Evolutionary conservation across 805 yeast genomes (phyloP).

Genomic region (Candida xiaguanensis): DNA sequence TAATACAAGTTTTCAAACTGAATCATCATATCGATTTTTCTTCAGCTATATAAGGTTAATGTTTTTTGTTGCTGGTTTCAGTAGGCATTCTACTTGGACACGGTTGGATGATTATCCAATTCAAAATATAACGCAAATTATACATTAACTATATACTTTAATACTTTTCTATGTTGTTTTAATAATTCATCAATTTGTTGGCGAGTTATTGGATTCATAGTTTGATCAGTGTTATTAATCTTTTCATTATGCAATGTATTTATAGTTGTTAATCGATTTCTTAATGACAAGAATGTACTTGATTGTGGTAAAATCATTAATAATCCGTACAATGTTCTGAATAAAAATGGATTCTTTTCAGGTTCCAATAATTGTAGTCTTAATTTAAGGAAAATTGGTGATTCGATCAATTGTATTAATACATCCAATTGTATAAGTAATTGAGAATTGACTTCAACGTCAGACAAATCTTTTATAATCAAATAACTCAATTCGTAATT

Average conservation of each 20-base stretch:
- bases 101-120: too few species aligned
- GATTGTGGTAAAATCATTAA: conserved; percentile 94
- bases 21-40: too few species aligned
- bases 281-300: conserved; percentile 77
- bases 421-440: conserved; percentile 84
- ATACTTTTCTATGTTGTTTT: background rate
- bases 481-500: conserved; percentile 83
- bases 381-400: conserved; percentile 85
- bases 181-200: conserved; percentile 1
- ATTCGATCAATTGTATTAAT: conserved; percentile 83
- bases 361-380: conserved; percentile 90
- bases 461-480: conserved; percentile 77
- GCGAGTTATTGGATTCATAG: background rate
- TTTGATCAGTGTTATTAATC: background rate
- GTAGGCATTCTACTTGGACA: too few species aligned
- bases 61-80: too few species aligned
- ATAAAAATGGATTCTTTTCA: conserved; percentile 70
- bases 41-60: too few species aligned
- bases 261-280: conserved; percentile 54
- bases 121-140: too few species aligned
- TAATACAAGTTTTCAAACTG: too few species aligned
- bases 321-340: conserved; percentile 86
- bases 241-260: conserved; percentile 4
- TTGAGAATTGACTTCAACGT: conserved; percentile 75
- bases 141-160: too few species aligned